These are phyloP conservation scores for Daedaleopsis sinensis DNA, from an alignment of 768 basidiomycete genomes.

Conservation along the genomic window DNA sequence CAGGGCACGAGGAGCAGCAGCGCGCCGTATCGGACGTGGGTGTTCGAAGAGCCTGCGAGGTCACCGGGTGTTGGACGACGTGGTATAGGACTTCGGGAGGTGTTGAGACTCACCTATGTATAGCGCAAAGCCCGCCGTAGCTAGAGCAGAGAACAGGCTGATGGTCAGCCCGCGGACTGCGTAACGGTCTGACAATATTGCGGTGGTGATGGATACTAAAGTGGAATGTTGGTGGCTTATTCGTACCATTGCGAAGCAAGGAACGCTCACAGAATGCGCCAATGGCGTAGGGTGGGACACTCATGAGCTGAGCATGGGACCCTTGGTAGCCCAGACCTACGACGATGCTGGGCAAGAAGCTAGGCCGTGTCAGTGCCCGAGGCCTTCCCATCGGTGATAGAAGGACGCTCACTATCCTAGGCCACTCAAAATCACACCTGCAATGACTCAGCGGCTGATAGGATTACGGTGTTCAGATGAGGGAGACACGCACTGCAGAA, in stretches of 20 bases:
- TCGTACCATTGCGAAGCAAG: background rate
- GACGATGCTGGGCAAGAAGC: conserved; percentile 32
- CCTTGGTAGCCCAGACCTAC: conserved; percentile 31
- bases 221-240: too few species aligned
- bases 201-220: conserved; percentile 41
- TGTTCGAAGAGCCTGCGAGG: conserved; percentile 31
- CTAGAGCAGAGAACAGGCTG: conserved; percentile 47
- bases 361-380: background rate
- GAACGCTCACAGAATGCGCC: conserved; percentile 27
- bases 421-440: conserved; percentile 23
- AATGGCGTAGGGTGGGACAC: conserved; percentile 36
- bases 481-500: conserved; percentile 48
- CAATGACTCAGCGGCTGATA: background rate
- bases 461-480: background rate
- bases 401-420: conserved; percentile 28
- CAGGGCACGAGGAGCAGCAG: conserved; percentile 59
- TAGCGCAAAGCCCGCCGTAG: conserved; percentile 55
- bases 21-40: conserved; percentile 51
- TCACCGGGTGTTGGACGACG: too few species aligned
- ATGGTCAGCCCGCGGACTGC: conserved; percentile 50
- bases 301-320: conserved; percentile 34
- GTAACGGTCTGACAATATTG: conserved; percentile 58
- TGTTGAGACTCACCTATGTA: conserved; percentile 42
- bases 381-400: background rate
- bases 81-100: too few species aligned